These are phyloP conservation scores for Sanghuangporus sanghuang DNA, from an alignment of 1,284 basidiomycete genomes.

Conservation along the genomic window DNA sequence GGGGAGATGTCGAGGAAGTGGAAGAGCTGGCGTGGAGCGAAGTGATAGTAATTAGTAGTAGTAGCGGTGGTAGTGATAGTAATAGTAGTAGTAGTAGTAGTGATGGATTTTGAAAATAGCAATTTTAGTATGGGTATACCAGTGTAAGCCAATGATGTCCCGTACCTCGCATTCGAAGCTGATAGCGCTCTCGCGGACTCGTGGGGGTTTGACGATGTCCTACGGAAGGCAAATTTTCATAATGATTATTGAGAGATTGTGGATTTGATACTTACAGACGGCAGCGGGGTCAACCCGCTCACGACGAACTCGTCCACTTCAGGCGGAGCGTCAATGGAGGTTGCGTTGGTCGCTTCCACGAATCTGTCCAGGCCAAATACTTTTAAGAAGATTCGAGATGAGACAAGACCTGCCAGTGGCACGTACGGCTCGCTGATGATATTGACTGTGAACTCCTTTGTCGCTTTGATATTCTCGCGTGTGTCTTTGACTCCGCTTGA, in stretches of 20 bases:
- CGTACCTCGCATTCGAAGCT: conserved; percentile 68
- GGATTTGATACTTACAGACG: conserved; percentile 63
- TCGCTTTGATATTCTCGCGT: conserved; percentile 58
- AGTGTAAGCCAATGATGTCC: no score
- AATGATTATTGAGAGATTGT: no score
- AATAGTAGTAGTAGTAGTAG: no score
- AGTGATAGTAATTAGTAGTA: no score
- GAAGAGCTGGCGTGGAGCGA: conserved; percentile 28
- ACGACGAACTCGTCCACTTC: conserved; percentile 69
- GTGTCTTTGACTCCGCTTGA: conserved; percentile 54
- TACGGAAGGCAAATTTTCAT: conserved; percentile 18
- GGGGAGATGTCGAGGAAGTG: conserved; percentile 43
- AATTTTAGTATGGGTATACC: no score
- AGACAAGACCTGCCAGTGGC: neutral
- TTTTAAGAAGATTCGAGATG: no score
- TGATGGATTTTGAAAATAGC: no score
- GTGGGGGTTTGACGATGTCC: conserved; percentile 52
- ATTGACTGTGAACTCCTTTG: conserved; percentile 70
- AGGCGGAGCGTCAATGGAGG: conserved; percentile 60
- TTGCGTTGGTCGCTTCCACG: conserved; percentile 67
- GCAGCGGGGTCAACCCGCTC: conserved; percentile 60
- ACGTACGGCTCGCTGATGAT: conserved; percentile 62
- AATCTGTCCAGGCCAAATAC: conserved; percentile 29
- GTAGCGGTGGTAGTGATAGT: no score
- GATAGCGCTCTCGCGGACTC: conserved; percentile 68